Percentiles rank a stretch among this genome's conserved stretches.
Conservation (phyloP, 148 eudicot species). For the Rhododendron ferrugineum region DNA sequence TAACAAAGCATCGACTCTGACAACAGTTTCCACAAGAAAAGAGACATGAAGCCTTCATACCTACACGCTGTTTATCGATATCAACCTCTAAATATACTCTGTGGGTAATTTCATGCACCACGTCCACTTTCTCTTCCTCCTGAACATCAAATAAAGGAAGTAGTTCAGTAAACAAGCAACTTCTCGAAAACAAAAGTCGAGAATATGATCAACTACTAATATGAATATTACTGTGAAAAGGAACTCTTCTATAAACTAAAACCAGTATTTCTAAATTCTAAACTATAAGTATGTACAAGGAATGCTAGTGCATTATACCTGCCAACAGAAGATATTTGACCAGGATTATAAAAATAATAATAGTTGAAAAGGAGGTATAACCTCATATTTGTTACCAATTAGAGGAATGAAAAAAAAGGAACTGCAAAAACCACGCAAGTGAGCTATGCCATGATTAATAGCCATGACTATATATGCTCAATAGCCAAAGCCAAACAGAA, state of each 20-base stretch:
- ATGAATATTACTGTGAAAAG: not conserved
- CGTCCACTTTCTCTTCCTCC: slow-evolving; percentile 45
- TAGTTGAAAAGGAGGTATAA: not conserved
- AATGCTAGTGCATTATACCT: not conserved
- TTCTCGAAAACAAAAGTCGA: not conserved
- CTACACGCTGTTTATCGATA: slow-evolving; percentile 85
- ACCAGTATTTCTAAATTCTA: not conserved
- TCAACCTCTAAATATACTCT: slow-evolving; percentile 90
- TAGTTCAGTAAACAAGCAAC: slow-evolving; percentile 6
- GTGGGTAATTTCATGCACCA: slow-evolving; percentile 68
- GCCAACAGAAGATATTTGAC: not conserved
- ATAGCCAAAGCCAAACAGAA: not conserved
- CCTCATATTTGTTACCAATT: not conserved
- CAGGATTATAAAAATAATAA: not conserved
- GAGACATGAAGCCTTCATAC: slow-evolving; percentile 27
- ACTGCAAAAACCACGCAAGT: not conserved
- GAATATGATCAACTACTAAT: not conserved
- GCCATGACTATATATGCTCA: not conserved
- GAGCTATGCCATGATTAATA: not conserved
- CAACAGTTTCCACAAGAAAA: not conserved
- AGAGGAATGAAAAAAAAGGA: not conserved
- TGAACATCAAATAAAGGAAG: slow-evolving; percentile 20
- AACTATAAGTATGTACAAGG: not conserved
- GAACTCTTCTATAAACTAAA: not conserved
- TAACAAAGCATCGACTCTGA: not conserved